These are phyloP conservation scores for Ballota nigra DNA, from an alignment of 257 asterid genomes.

Conservation along the genomic window DNA sequence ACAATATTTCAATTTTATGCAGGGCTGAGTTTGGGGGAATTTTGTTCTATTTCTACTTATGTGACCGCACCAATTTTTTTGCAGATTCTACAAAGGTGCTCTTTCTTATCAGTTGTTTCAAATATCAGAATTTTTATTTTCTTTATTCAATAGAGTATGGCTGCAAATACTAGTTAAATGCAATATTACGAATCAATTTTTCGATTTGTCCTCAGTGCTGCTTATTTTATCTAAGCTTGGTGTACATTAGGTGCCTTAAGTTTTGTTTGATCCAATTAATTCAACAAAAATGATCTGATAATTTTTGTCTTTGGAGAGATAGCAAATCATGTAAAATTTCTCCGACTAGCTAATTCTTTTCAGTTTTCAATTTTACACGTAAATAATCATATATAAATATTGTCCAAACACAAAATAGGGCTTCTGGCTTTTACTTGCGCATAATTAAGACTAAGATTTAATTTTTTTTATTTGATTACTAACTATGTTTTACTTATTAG, in stretches of 20 bases:
- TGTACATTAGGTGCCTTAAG: not conserved
- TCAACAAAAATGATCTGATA: not conserved
- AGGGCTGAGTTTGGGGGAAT: slow-evolving; percentile 90
- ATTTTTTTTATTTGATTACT: too few species aligned
- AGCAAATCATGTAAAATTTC: not conserved
- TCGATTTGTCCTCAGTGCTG: too few species aligned
- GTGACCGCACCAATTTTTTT: slow-evolving; percentile 77
- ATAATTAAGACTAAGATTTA: too few species aligned
- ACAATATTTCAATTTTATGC: slow-evolving; percentile 28
- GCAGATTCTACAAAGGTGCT: slow-evolving; percentile 80
- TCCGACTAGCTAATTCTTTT: not conserved
- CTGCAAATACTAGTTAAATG: not conserved
- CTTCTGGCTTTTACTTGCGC: not conserved
- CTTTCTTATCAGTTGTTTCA: slow-evolving; percentile 25
- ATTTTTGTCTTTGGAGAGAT: not conserved
- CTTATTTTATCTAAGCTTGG: slow-evolving; percentile 14
- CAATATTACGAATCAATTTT: not conserved
- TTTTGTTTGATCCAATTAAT: slow-evolving; percentile 10
- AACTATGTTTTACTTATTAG: not conserved
- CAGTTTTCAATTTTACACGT: not conserved
- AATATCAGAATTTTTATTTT: not conserved
- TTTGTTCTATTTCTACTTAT: slow-evolving; percentile 69
- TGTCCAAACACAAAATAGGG: slow-evolving; percentile 1
- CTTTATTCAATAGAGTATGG: not conserved
- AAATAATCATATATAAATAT: not conserved